Conservation (phyloP, 495 filamentous ascomycete genomes). For the Hypomontagnella submonticulosa region DNA sequence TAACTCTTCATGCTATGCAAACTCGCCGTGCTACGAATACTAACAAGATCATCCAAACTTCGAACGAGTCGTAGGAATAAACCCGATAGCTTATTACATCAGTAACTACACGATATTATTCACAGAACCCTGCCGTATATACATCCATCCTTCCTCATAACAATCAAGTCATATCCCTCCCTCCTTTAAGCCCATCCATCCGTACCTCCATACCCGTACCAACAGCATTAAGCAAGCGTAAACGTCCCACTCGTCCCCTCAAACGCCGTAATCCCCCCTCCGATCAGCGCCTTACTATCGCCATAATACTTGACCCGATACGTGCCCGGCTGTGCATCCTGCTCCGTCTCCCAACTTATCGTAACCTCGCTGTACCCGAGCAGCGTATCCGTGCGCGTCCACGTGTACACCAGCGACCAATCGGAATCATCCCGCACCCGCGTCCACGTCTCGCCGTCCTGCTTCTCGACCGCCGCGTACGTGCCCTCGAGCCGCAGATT, state of each 20-base stretch:
- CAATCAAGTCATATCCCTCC: not conserved
- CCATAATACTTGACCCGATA: slow-evolving; percentile 91
- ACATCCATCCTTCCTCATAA: not conserved
- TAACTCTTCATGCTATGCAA: no score
- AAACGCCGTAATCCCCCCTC: slow-evolving; percentile 76
- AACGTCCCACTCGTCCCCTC: slow-evolving; percentile 76
- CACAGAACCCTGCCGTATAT: no score
- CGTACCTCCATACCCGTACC: slow-evolving; percentile 1
- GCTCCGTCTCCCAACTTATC: slow-evolving; percentile 80
- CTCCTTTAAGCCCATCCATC: not conserved
- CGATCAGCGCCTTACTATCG: slow-evolving; percentile 73
- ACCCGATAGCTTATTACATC: no score
- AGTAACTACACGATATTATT: no score
- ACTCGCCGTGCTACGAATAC: no score
- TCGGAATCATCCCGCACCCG: slow-evolving; percentile 77
- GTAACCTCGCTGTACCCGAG: slow-evolving; percentile 82
- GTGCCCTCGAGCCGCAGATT: slow-evolving; percentile 84
- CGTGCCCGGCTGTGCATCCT: slow-evolving; percentile 65
- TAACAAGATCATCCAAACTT: no score
- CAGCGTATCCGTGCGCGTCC: slow-evolving; percentile 77
- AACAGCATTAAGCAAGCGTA: slow-evolving; percentile 55
- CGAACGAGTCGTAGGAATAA: no score
- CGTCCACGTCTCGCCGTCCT: slow-evolving; percentile 69
- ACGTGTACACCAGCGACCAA: slow-evolving; percentile 83
- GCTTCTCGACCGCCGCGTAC: slow-evolving; percentile 79